Evolutionary conservation across 1,284 basidiomycete genomes (phyloP).

Genomic region (Microstroma glucosiphilum): DNA sequence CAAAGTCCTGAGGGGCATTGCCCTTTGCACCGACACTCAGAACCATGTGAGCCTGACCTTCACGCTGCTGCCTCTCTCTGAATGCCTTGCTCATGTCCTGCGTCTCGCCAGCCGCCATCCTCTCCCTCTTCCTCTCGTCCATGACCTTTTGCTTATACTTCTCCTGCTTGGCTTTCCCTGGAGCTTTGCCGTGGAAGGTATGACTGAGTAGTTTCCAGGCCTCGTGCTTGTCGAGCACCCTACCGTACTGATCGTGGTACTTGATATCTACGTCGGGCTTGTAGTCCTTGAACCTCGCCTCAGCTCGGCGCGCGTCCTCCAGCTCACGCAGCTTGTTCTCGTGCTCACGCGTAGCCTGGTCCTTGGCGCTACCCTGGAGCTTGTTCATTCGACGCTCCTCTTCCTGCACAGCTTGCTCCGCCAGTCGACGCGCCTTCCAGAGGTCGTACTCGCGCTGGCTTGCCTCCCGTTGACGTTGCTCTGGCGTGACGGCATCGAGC

Average conservation of each 20-base stretch:
- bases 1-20: slow-evolving; percentile 40
- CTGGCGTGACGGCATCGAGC: slow-evolving; percentile 62
- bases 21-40: slow-evolving; percentile 43
- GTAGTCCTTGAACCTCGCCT: slow-evolving; percentile 84
- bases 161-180: slow-evolving; percentile 45
- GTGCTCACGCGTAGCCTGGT: slow-evolving; percentile 88
- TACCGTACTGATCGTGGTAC: slow-evolving; percentile 87
- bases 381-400: slow-evolving; percentile 60
- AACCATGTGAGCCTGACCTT: slow-evolving; percentile 50
- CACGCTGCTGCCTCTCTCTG: slow-evolving; percentile 35
- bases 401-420: slow-evolving; percentile 69
- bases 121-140: slow-evolving; percentile 42
- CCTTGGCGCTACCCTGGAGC: slow-evolving; percentile 56
- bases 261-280: slow-evolving; percentile 94
- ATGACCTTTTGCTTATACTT: slow-evolving; percentile 41
- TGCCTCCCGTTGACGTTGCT: slow-evolving; percentile 71
- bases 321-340: slow-evolving; percentile 87
- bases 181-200: slow-evolving; percentile 47
- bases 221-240: slow-evolving; percentile 81
- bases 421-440: slow-evolving; percentile 82
- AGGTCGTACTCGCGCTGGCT: slow-evolving; percentile 77
- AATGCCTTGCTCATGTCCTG: slow-evolving; percentile 45
- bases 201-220: slow-evolving; percentile 52
- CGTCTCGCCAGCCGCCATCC: slow-evolving; percentile 48
- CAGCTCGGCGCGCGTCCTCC: slow-evolving; percentile 73